Conservation (phyloP, 1,139 yeast genomes). For the Yamadazyma triangularis region DNA sequence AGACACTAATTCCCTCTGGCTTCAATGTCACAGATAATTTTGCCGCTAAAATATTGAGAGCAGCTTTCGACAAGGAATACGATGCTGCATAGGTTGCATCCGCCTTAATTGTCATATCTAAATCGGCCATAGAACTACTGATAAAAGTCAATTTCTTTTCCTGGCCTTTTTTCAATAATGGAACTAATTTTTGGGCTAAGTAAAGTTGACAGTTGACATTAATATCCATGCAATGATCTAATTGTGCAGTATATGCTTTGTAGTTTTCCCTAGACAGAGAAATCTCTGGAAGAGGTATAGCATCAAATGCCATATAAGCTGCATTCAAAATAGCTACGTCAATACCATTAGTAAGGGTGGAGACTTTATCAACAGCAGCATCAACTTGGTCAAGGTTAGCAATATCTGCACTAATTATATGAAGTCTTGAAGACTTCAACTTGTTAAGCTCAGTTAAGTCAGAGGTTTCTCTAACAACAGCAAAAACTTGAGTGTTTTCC, state of each 20-base stretch:
- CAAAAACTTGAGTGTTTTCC: constrained; percentile 18
- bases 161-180: constrained; percentile 16
- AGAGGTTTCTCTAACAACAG: constrained; percentile 5
- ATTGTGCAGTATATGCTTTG: constrained; percentile 8
- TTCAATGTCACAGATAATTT: constrained; percentile 16
- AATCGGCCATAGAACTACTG: constrained; percentile 18
- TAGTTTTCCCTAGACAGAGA: constrained; percentile 1
- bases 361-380: constrained; percentile 8
- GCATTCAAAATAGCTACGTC: constrained; percentile 14
- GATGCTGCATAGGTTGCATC: not conserved
- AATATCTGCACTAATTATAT: constrained; percentile 3
- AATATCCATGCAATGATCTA: constrained; percentile 9
- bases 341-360: constrained; percentile 8
- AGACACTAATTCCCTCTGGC: constrained; percentile 17
- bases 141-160: constrained; percentile 19
- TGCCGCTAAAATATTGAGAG: constrained; percentile 19
- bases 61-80: constrained; percentile 24
- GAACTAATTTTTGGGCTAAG: constrained; percentile 18
- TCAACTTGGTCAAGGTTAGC: constrained; percentile 1
- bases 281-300: not conserved
- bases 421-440: constrained; percentile 1
- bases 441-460: constrained; percentile 2
- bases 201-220: constrained; percentile 29
- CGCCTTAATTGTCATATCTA: constrained; percentile 4
- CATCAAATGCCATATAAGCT: constrained; percentile 2